phyloP scores from a whole-genome alignment of 2,329 filamentous ascomycete species.

The Lecanosticta acicola region DNA sequence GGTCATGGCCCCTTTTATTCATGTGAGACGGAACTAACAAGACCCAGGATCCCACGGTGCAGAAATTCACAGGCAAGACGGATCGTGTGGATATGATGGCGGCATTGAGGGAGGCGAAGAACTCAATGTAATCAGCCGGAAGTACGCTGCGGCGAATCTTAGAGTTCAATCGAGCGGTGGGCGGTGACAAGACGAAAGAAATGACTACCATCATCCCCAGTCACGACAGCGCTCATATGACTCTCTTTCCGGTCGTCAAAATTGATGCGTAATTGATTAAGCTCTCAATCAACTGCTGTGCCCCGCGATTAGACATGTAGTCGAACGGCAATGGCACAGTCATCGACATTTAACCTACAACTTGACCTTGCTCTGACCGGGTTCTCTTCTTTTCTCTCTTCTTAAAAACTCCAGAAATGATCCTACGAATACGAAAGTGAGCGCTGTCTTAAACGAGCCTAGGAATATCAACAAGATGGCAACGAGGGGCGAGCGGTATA shows the following conservation, averaged over 20 bases:
- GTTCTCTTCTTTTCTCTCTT: neutral
- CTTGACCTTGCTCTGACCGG: neutral
- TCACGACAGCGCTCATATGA: too few species aligned
- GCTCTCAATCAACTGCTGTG: too few species aligned
- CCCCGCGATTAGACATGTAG: too few species aligned
- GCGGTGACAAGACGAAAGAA: too few species aligned
- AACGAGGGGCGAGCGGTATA: slow-evolving; percentile 32
- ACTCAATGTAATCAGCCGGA: too few species aligned
- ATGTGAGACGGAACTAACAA: neutral
- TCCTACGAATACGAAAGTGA: slow-evolving; percentile 19
- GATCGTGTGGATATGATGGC: slow-evolving; percentile 80
- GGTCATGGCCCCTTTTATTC: slow-evolving; percentile 30
- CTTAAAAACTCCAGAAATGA: slow-evolving; percentile 11
- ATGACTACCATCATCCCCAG: too few species aligned
- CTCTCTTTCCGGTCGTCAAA: too few species aligned
- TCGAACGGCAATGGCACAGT: too few species aligned
- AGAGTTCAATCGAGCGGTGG: too few species aligned
- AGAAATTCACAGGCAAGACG: slow-evolving; percentile 75
- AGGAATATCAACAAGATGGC: slow-evolving; percentile 25
- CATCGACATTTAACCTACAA: neutral
- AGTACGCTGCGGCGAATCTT: too few species aligned
- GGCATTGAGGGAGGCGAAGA: slow-evolving; percentile 85
- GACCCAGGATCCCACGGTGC: slow-evolving; percentile 70
- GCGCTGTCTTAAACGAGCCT: neutral
- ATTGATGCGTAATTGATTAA: too few species aligned